Percentiles rank a stretch among this genome's conserved stretches.
phyloP scores from a whole-genome alignment of 1,284 basidiomycete genomes.

The Ganoderma multipileum region DNA sequence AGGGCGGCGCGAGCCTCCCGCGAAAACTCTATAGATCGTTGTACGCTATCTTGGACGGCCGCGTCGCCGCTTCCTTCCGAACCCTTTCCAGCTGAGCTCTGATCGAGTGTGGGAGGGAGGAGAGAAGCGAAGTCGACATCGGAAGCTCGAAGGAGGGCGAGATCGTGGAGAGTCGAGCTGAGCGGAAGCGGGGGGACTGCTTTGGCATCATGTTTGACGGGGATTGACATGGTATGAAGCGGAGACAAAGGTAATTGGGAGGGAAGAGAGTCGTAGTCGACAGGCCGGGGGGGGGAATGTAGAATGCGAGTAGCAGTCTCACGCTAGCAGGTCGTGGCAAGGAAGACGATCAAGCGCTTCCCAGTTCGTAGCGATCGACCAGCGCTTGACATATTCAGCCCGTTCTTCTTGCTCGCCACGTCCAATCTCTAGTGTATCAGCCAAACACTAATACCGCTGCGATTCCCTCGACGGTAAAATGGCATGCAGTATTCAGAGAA shows the following conservation, averaged over 20 bases:
- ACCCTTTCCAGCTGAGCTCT: conserved; percentile 3
- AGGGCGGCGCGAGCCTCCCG: conserved; percentile 60
- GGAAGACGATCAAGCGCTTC: no score
- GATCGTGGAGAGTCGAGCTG: conserved; percentile 69
- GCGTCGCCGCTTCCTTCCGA: background rate
- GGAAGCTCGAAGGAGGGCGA: conserved; percentile 71
- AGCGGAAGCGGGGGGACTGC: conserved; percentile 56
- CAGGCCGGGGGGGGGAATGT: no score
- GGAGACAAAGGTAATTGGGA: background rate
- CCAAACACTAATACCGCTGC: no score
- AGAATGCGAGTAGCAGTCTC: no score
- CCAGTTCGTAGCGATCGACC: no score
- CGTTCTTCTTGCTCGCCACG: no score
- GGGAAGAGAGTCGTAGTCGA: background rate
- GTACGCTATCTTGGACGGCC: conserved; percentile 47
- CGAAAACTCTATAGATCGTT: conserved; percentile 56
- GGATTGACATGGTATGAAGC: conserved; percentile 9
- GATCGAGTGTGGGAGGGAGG: conserved; percentile 38
- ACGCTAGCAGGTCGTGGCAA: no score
- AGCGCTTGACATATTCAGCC: no score
- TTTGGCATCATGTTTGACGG: conserved; percentile 32
- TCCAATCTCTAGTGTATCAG: no score
- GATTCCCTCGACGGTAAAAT: no score
- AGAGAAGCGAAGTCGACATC: conserved; percentile 58
- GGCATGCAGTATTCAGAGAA: no score